Base-by-base conservation (phyloP, 805 yeast genomes). In the Pichia cephalocereana region DNA sequence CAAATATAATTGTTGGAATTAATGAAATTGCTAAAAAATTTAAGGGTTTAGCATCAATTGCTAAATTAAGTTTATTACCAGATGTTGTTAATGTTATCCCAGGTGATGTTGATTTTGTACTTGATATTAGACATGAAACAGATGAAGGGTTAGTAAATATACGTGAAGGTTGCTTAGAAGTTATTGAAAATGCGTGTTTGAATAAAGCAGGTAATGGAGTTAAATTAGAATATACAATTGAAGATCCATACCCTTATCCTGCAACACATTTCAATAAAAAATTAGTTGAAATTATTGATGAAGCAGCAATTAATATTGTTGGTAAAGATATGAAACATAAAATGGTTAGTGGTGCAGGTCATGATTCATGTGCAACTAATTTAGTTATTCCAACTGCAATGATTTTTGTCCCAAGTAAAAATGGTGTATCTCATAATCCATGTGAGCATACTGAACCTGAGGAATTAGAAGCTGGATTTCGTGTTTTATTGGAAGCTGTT, bases 321-420 rank as follows among this genome's bases (percentile, higher is more conserved):
- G 80, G 80, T 1, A 63, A 65, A 27, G 71, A 67, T 2, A 60
- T 69, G 38, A 66, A 69, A 11, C 64, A 70, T 39, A 71, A 67
- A 38, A 79, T 81, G 46, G 71, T 74, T 42, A 76, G 83, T 54
- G 88, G 90, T 30, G 87, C 89, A 6, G 87, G 86, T 11, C 90
- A 83, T 54, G 90, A 83, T 58, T 79, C 86, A 8, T 80, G 86
- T 55, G 71, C 75, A 23, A 78, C 83, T 2, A 70, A 77, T 9
- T 56, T 66, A 7, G 68, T 71, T 42, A 74, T 77, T 39, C 89
- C 90, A 39, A 82, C 89, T 0, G 76, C 86, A 2, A 83, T 83
- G 88, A 76, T 83, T 34, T 83, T 83, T 60, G 78, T 82, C 56
- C 89, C 90, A 8, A 75, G 83, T 31, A 74, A 67, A 53, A 82